phyloP scores from a whole-genome alignment of 78 protist genomes.

The Blattamonas nauphoetae region DNA sequence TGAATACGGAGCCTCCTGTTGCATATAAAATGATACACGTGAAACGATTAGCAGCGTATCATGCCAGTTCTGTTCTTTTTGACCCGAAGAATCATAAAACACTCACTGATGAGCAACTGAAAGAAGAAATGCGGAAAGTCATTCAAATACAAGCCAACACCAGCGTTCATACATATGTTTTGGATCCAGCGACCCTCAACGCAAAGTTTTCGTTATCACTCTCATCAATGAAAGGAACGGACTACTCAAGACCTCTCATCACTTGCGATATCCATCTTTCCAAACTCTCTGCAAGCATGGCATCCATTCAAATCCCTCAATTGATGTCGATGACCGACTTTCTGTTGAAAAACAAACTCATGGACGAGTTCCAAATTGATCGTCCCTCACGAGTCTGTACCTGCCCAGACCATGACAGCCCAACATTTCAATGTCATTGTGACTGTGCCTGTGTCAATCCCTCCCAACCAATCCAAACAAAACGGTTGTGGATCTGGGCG shows the following conservation, averaged over 20 bases:
- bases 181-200: too few species aligned
- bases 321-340: background rate
- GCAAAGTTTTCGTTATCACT: too few species aligned
- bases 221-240: too few species aligned
- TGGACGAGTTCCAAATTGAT: background rate
- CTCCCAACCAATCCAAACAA: background rate
- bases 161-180: too few species aligned
- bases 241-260: too few species aligned
- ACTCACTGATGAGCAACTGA: too few species aligned
- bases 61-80: too few species aligned
- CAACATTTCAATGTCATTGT: background rate
- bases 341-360: background rate
- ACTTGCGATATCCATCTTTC: background rate
- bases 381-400: background rate
- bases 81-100: too few species aligned
- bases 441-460: background rate
- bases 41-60: background rate
- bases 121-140: too few species aligned
- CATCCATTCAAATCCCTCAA: background rate
- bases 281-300: background rate
- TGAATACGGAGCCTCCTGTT: background rate
- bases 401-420: background rate
- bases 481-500: background rate
- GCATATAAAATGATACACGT: background rate
- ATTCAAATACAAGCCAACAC: too few species aligned